Evolutionary conservation across 1,284 basidiomycete genomes (phyloP).

Genomic region (Ceratobasidium sp.): DNA sequence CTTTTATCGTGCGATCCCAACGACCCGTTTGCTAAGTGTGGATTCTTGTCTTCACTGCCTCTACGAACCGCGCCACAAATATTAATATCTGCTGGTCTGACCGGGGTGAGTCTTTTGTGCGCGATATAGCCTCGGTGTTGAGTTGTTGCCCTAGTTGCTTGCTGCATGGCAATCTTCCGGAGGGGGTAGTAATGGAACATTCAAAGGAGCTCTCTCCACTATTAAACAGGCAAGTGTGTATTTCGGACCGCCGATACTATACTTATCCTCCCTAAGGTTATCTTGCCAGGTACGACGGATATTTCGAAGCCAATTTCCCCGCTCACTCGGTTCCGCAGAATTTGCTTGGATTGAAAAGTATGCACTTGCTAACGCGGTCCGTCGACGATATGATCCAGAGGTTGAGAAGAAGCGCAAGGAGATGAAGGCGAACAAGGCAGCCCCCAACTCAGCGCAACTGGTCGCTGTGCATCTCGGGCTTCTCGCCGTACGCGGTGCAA

Average conservation of each 20-base stretch:
- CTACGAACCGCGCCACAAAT: constrained; percentile 38
- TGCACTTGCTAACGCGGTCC: constrained; percentile 37
- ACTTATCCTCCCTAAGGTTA: not conserved
- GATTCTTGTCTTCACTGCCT: constrained; percentile 37
- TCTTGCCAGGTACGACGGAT: constrained; percentile 17
- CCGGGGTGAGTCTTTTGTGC: constrained; percentile 30
- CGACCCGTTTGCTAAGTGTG: constrained; percentile 21
- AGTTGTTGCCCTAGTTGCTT: not conserved
- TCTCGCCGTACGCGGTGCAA: constrained; percentile 35
- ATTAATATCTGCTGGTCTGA: constrained; percentile 37
- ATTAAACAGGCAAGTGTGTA: constrained; percentile 21
- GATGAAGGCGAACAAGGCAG: constrained; percentile 26
- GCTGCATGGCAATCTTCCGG: constrained; percentile 41
- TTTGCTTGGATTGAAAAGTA: constrained; percentile 38
- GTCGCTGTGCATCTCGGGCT: constrained; percentile 38
- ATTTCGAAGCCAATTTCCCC: not conserved
- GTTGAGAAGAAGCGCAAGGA: constrained; percentile 16
- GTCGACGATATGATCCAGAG: constrained; percentile 37
- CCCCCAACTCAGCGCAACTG: constrained; percentile 38
- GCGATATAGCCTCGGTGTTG: not conserved
- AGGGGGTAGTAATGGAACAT: constrained; percentile 37
- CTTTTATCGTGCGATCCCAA: constrained; percentile 24
- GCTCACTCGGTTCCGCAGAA: constrained; percentile 20
- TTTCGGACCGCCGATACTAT: not conserved
- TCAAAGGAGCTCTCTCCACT: constrained; percentile 34